Evolutionary conservation across 345 rosid genomes (phyloP), one percentile per base, ranked within the genome.

Genomic region (Citrus cavaleriei): DNA sequence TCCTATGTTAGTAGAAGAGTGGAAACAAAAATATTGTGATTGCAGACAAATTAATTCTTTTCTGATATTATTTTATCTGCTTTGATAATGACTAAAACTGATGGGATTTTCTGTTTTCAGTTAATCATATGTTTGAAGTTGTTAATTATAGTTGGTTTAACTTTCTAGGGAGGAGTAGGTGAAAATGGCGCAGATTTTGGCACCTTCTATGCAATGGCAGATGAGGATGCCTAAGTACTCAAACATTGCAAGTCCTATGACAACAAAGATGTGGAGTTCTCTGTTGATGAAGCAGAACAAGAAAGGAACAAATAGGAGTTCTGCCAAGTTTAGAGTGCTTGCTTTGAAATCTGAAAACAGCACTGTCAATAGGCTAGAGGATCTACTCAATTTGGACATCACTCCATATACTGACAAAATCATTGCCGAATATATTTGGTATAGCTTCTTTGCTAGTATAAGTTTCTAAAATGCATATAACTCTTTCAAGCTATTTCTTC

Each of bases 361-460:
- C 78, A 87, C 92, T 2, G 70, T 94, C 84, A 94, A 91, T 72
- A 91, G 98, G 87, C 40, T 94, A 25, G 97, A 92, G 84, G 73
- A 78, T 77, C 91, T 95, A 51, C 92, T 95, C 65, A 92, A 95
- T 78, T 58, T 95, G 86, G 99, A 96, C 74, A 78, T 90, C 64
- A 91, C 91, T n/a, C 97, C 97, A 40, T 90, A 83, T 86, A 87
- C 98, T 59, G 93, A 96, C 79, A 88, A 81, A 79, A 90, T 96
- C 87, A 93, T 96, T 70, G 98, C 98, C 18, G 99, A 96, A 75
- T 96, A 96, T 87, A 96, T 96, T 77, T 96, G 99, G 99, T 95
- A 92, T 67, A 57, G 64, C 76, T 25, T 72, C 35, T 28, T 27
- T 49, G 46, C 46, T 74, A 10, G 35, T 7, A 10, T 64, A 58